Base-by-base conservation (phyloP, 139 green algal species). In the Chlamydomonas sp. region DNA sequence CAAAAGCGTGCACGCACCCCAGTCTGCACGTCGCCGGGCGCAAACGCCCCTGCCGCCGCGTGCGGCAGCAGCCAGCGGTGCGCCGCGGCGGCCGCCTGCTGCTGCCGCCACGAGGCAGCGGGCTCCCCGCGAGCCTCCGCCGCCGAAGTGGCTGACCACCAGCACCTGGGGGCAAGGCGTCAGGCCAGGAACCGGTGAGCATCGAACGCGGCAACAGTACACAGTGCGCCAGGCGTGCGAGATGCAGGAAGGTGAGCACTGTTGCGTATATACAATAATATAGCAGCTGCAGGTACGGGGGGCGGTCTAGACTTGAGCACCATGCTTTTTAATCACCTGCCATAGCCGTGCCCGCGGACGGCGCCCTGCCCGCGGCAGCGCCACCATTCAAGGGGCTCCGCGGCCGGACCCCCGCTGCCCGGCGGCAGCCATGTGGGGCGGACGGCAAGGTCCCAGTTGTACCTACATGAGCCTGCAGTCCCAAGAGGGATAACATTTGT, bases 361-460 rank as follows among this genome's bases (percentile, higher is more conserved):
- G 64, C 67, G 75, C 81, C 71, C 31, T 12, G 18, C 8, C 20
- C 17, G 75, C 77, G 15, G 63, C 83, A n/a, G 61, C 49, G 9
- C 83, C 69, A 77, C 74, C 84, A 79, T 68, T 89, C 78, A 17
- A 49, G 12, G 79, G 80, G 61, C 31, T 84, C 7, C 69, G 31
- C 7, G 83, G 79, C 76, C 31, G 84, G n/a, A 63, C 67, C 16
- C 58, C 64, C 66, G 49, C 68, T 9, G 69, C 77, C 16, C 94
- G 96, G 15, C 91, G 94, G 85, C 93, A 89, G 72, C 96, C 96
- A 98, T 2, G 76, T 62, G n/a, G 95, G 93, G 15, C 96, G 87
- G 0, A 86, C 93, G 17, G 78, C 84, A 5, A 98, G 90, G 85
- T 98, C 96, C 66, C 95, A 94, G 72, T 98, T 96, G 88, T 96